These are phyloP conservation scores for Odontarrhena argentea DNA, from an alignment of 345 rosid genomes.

Conservation along the genomic window DNA sequence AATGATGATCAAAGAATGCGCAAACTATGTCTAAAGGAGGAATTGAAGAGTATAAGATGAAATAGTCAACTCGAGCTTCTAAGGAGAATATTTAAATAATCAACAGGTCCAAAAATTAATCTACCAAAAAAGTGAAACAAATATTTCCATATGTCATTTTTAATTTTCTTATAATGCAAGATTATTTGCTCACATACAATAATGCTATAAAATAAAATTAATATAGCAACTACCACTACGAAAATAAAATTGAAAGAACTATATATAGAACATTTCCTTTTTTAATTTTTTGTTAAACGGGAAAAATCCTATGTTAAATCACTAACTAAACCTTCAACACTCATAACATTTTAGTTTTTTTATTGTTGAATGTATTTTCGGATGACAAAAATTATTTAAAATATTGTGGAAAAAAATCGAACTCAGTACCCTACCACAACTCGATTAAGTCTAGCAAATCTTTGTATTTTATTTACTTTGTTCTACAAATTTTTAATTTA, in stretches of 20 bases:
- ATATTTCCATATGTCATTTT: slow-evolving; percentile 4
- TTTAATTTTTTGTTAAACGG: neutral
- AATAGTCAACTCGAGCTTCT: slow-evolving; percentile 29
- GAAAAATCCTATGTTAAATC: too few species aligned
- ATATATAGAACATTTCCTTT: too few species aligned
- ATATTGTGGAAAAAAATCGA: too few species aligned
- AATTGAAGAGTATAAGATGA: slow-evolving; percentile 19
- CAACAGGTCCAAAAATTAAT: slow-evolving; percentile 22
- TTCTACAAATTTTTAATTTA: too few species aligned
- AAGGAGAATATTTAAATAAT: slow-evolving; percentile 7
- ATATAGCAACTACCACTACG: slow-evolving; percentile 14
- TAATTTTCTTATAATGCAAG: neutral
- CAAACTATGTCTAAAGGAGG: neutral
- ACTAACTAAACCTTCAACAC: too few species aligned
- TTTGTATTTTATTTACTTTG: neutral
- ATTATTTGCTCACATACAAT: slow-evolving; percentile 10
- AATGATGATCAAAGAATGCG: slow-evolving; percentile 17
- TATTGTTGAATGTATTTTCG: too few species aligned
- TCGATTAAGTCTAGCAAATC: neutral
- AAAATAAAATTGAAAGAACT: neutral
- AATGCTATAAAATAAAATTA: slow-evolving; percentile 1
- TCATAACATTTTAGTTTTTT: too few species aligned
- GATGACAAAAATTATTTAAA: too few species aligned
- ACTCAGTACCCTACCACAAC: too few species aligned
- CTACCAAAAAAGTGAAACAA: slow-evolving; percentile 32